These are phyloP conservation scores for Terana coerulea DNA, from an alignment of 768 basidiomycete species.

Conservation along the genomic window DNA sequence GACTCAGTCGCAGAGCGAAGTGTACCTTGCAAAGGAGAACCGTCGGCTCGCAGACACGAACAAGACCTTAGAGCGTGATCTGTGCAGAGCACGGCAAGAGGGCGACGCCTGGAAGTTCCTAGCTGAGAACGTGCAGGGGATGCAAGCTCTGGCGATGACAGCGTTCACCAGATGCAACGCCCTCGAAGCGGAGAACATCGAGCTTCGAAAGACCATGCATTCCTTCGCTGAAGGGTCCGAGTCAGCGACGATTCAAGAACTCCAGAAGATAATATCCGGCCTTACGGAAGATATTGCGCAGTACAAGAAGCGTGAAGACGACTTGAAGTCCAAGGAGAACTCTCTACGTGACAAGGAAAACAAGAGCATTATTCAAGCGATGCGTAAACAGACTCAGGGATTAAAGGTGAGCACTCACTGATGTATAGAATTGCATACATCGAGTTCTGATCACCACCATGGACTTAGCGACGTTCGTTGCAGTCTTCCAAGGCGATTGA, in stretches of 20 bases:
- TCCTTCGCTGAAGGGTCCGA: constrained; percentile 17
- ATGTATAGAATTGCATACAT: background rate
- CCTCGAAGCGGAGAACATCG: constrained; percentile 21
- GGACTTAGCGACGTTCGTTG: constrained; percentile 15
- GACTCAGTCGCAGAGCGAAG: background rate
- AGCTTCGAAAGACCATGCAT: constrained; percentile 17
- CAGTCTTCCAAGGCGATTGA: background rate
- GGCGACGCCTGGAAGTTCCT: constrained; percentile 12
- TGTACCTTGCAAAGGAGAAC: constrained; percentile 7
- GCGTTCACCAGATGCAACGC: constrained; percentile 20
- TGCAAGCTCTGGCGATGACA: constrained; percentile 18
- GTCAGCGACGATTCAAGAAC: constrained; percentile 15
- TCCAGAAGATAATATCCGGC: constrained; percentile 14
- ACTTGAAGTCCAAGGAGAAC: constrained; percentile 12
- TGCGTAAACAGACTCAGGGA: constrained; percentile 18
- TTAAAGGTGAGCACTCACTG: constrained; percentile 17
- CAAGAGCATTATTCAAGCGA: constrained; percentile 16
- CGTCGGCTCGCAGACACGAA: background rate
- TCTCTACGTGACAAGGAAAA: constrained; percentile 13
- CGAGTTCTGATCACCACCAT: background rate
- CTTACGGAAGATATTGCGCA: constrained; percentile 13
- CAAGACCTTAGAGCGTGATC: background rate
- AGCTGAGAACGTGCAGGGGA: constrained; percentile 15
- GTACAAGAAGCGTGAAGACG: constrained; percentile 16
- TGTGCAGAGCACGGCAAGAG: background rate